Evolutionary conservation across 768 basidiomycete genomes (phyloP), one percentile per base, ranked within the genome.

Genomic region (Leccinum variicolor): DNA sequence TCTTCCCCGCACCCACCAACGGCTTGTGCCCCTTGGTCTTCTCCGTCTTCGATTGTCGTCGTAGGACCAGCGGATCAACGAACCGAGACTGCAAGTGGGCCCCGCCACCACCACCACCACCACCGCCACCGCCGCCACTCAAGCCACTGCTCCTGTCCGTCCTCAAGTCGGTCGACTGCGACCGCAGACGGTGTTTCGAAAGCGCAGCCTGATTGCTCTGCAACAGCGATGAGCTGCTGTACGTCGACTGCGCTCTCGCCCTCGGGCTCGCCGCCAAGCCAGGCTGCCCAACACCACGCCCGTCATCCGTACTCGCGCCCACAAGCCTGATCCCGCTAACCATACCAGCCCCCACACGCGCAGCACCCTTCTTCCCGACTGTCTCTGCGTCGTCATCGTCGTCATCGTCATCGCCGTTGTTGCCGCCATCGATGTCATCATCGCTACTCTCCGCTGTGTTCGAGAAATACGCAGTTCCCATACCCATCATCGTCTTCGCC

Each of bases 31-130:
- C 74, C 59, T 77, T 78, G 29, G 15, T 33, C 61, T 53, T 71
- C 64, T 77, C 78, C 53, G 77, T 66, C 65, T 65, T 80, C 71
- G 81, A 80, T 73, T 90, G 87, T 63, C 79, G 84, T 65, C 91
- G 79, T 68, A 87, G 65, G 45, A 87, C 72, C 48, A 92, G 74
- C 47, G 92, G 91, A 66, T 94, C 91, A 19, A 93, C 84, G 67
- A 94, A 94, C 70, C 79, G 84, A 53, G 28, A 56, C 0, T 59
- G 43, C 33, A 49, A 61, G 6, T 31, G 55, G 36, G 67, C 63
- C 51, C 47, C 60, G 6, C 53, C 55, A 2, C 34, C 13, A 33
- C 31, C 31, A 13, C 31, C 31, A 13, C 31, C 11, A 13, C 49
- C 57, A 11, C 56, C 51, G 14, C 36, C 36, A 15, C 56, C 51